Evolutionary conservation across 768 basidiomycete genomes (phyloP).

Genomic region (Lentinus brumalis): DNA sequence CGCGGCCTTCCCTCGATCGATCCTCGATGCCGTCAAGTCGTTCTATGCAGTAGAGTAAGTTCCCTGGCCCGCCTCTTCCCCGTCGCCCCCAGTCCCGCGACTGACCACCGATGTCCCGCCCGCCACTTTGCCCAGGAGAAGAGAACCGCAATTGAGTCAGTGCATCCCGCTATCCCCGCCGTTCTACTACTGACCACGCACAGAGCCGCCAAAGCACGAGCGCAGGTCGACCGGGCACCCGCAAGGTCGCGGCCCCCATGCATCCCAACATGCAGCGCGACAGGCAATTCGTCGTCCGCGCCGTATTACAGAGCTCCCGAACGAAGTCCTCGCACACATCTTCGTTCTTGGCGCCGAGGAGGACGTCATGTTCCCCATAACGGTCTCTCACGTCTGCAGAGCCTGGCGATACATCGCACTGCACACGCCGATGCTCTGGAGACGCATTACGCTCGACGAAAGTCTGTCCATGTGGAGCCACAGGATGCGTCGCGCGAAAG

Average conservation of each 20-base stretch:
- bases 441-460: constrained; percentile 53
- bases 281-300: constrained; percentile 33
- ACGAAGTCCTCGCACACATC: constrained; percentile 64
- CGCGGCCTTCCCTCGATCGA: constrained; percentile 48
- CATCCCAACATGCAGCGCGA: constrained; percentile 7
- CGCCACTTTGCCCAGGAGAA: constrained; percentile 8
- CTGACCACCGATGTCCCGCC: constrained; percentile 3
- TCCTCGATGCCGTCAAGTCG: constrained; percentile 39
- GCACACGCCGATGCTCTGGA: constrained; percentile 65
- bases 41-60: constrained; percentile 25
- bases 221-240: constrained; percentile 11
- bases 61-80: neutral
- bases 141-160: constrained; percentile 22
- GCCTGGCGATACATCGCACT: constrained; percentile 64
- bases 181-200: neutral
- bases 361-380: constrained; percentile 57
- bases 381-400: constrained; percentile 69
- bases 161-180: neutral
- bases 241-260: neutral
- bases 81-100: neutral
- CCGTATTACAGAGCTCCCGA: constrained; percentile 59
- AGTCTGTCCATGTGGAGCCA: constrained; percentile 62
- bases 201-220: constrained; percentile 16
- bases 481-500: constrained; percentile 58
- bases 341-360: constrained; percentile 62